These are phyloP conservation scores for Rhizopogon vinicolor DNA, from an alignment of 768 basidiomycete species.

Conservation along the genomic window DNA sequence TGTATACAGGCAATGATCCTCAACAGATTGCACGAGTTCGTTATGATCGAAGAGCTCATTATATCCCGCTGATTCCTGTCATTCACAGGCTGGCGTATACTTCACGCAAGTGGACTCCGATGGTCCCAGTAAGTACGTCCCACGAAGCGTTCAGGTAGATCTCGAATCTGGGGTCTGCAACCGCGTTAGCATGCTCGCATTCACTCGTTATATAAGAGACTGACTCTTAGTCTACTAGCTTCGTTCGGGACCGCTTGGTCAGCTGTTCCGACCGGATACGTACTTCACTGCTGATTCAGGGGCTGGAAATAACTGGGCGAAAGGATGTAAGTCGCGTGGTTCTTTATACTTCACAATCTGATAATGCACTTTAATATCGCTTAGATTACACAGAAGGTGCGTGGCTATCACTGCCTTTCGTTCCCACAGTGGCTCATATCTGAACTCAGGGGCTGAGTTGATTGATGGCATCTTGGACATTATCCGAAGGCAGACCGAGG, in stretches of 20 bases:
- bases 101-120: slow-evolving; percentile 65
- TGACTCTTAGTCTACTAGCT: slow-evolving; percentile 36
- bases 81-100: slow-evolving; percentile 68
- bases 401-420: slow-evolving; percentile 1
- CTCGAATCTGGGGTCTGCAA: slow-evolving; percentile 86
- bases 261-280: slow-evolving; percentile 85
- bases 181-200: slow-evolving; percentile 40
- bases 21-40: slow-evolving; percentile 70
- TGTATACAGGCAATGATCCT: slow-evolving; percentile 69
- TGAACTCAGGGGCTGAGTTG: slow-evolving; percentile 73
- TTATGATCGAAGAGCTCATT: slow-evolving; percentile 4
- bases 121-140: slow-evolving; percentile 70
- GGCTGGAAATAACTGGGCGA: slow-evolving; percentile 95
- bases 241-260: slow-evolving; percentile 63
- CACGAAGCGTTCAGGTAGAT: slow-evolving; percentile 87
- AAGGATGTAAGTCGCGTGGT: slow-evolving; percentile 63
- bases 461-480: slow-evolving; percentile 82
- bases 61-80: background rate
- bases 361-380: slow-evolving; percentile 13
- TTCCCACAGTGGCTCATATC: background rate
- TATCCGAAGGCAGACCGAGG: slow-evolving; percentile 75
- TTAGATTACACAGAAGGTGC: slow-evolving; percentile 86
- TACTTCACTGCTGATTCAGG: slow-evolving; percentile 59
- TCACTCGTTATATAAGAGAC: background rate
- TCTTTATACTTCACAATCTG: slow-evolving; percentile 8